These are phyloP conservation scores for Podospora comata DNA, from an alignment of 495 filamentous ascomycete species.

Conservation along the genomic window DNA sequence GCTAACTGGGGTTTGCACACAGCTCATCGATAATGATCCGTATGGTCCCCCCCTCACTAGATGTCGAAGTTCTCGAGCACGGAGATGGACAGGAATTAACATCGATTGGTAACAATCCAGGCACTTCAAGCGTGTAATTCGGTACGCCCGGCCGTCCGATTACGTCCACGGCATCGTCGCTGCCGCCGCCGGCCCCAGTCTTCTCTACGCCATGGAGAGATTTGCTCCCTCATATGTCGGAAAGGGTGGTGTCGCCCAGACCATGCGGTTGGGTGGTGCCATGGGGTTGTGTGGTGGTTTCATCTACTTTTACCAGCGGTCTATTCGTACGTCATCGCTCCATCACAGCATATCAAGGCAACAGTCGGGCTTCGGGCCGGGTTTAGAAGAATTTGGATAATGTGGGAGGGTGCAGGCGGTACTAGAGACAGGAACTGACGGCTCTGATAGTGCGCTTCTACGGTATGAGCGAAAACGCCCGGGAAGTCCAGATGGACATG, in stretches of 20 bases:
- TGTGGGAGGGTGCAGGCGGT: neutral
- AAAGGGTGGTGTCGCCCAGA: constrained; percentile 71
- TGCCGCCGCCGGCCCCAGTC: constrained; percentile 63
- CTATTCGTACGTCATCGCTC: constrained; percentile 46
- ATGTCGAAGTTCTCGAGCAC: neutral
- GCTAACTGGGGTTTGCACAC: constrained; percentile 23
- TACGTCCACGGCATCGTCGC: constrained; percentile 66
- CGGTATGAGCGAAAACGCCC: constrained; percentile 84
- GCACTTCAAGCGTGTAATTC: constrained; percentile 82
- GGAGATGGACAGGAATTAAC: neutral
- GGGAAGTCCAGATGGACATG: constrained; percentile 96
- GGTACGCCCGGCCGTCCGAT: constrained; percentile 81
- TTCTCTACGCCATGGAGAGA: constrained; percentile 75
- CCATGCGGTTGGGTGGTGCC: constrained; percentile 73
- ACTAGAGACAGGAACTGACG: neutral
- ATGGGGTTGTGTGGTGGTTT: constrained; percentile 73
- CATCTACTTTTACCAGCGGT: constrained; percentile 73
- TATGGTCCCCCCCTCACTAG: constrained; percentile 49
- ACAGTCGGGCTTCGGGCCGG: neutral
- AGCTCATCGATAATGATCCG: constrained; percentile 99
- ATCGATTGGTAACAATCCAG: constrained; percentile 46
- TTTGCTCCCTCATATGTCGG: constrained; percentile 77
- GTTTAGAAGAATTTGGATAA: neutral
- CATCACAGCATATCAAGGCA: neutral
- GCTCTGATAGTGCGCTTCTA: constrained; percentile 73